Percentiles rank a stretch among this genome's conserved stretches.
Conservation (phyloP, 148 eudicot species). For the Amaranthus palmeri region DNA sequence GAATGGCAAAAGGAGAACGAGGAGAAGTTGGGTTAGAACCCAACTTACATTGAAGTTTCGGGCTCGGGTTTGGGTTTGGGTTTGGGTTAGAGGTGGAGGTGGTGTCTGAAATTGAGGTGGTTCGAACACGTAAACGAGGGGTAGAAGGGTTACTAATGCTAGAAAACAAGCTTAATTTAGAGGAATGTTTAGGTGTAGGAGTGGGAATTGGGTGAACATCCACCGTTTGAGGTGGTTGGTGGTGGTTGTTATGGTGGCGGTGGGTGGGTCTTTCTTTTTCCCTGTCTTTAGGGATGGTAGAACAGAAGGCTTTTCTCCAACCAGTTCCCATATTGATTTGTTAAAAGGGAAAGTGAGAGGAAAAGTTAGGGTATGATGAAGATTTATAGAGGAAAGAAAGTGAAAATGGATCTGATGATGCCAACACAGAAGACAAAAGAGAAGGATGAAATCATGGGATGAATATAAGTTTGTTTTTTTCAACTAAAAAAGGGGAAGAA, state of each 20-base stretch:
- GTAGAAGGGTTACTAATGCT: slow-evolving; percentile 55
- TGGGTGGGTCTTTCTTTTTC: slow-evolving; percentile 12
- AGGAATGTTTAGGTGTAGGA: slow-evolving; percentile 31
- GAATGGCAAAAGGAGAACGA: slow-evolving; percentile 75
- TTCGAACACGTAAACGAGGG: slow-evolving; percentile 35
- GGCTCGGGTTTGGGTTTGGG: neutral
- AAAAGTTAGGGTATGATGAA: neutral
- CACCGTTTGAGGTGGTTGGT: neutral
- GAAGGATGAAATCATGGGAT: slow-evolving; percentile 9
- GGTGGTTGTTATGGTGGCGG: neutral
- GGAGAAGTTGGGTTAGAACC: slow-evolving; percentile 58
- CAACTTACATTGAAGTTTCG: slow-evolving; percentile 38
- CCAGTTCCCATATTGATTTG: slow-evolving; percentile 56
- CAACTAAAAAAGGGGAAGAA: too few species aligned
- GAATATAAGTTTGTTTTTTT: neutral
- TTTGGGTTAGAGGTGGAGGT: neutral
- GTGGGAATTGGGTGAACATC: neutral
- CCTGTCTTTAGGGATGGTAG: slow-evolving; percentile 53
- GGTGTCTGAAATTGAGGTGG: slow-evolving; percentile 3
- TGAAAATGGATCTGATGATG: slow-evolving; percentile 20
- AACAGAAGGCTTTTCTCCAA: slow-evolving; percentile 93
- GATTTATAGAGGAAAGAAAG: neutral
- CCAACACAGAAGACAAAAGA: slow-evolving; percentile 29
- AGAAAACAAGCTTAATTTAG: slow-evolving; percentile 44
- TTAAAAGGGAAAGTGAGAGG: neutral